phyloP scores from a whole-genome alignment of 352 stramenopile species.

The Lagenidium sp. region DNA sequence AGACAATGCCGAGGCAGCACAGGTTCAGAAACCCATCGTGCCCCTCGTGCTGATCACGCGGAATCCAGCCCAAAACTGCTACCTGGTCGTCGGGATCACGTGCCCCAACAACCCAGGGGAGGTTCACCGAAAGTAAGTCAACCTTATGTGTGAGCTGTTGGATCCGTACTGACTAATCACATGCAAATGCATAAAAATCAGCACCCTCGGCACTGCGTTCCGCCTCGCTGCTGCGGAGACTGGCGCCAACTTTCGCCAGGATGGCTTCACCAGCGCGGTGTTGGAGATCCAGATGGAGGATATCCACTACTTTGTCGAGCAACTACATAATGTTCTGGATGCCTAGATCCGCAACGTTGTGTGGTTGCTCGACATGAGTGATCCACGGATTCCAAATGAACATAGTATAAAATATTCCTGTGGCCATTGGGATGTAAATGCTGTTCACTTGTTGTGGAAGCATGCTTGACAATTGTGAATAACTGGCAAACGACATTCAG shows the following conservation, averaged over 20 bases:
- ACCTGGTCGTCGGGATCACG: slow-evolving; percentile 93
- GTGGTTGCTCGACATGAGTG: too few relatives aligned
- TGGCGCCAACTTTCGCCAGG: slow-evolving; percentile 88
- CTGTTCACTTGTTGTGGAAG: too few relatives aligned
- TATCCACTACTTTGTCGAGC: slow-evolving; percentile 95
- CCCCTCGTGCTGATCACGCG: slow-evolving; percentile 72
- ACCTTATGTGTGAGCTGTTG: too few relatives aligned
- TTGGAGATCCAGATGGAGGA: slow-evolving; percentile 93
- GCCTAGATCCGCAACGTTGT: too few relatives aligned
- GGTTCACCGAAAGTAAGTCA: slow-evolving; percentile 84
- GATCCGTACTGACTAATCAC: too few relatives aligned
- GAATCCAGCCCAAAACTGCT: slow-evolving; percentile 89
- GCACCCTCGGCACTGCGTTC: slow-evolving; percentile 91
- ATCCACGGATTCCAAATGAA: too few relatives aligned
- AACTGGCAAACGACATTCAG: too few relatives aligned
- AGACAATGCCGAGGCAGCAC: slow-evolving; percentile 15
- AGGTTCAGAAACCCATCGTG: slow-evolving; percentile 42
- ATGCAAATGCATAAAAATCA: too few relatives aligned
- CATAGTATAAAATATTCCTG: too few relatives aligned
- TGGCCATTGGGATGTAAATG: too few relatives aligned
- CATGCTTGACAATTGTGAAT: too few relatives aligned
- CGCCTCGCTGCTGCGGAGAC: slow-evolving; percentile 90
- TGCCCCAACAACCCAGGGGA: slow-evolving; percentile 85
- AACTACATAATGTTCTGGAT: slow-evolving; percentile 90
- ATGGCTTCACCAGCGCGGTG: slow-evolving; percentile 94